Evolutionary conservation across 805 yeast genomes (phyloP), one percentile per base, ranked within the genome.

Genomic region (Myxozyma neglecta): DNA sequence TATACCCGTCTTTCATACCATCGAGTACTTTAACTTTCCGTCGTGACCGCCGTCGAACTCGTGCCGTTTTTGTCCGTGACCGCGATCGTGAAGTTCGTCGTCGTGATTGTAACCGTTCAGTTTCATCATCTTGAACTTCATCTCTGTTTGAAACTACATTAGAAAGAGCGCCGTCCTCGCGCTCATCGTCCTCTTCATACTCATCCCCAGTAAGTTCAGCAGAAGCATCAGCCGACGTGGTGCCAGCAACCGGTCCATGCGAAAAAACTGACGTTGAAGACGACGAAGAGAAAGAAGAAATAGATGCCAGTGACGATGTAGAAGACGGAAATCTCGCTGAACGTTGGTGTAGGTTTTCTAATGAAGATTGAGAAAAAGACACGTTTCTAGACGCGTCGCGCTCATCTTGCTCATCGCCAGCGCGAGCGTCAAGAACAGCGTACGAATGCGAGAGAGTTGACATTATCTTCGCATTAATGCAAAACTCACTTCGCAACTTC

Each of bases 1-100:
- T 60, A 36, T 58, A 60, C 9, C 71, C 70, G 37, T 68, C 69
- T 37, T 68, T 59, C 24, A 68, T 36, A 6, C 67, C 67, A 29
- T 64, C 67, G 10, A 61, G 53, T 13, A 64, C 56, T 18, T 42
- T 53, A 3, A 53, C 56, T 42, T 16, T 16, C n/a, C 32, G 29
- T 16, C 49, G 29, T 24, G 29, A 24, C 29, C 29, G 29, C 29
- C 29, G 29, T 24, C 29, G 29, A 24, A 24, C 29, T 24, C 29
- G 29, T 24, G 29, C 18, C n/a, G 56, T 3, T 9, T 48, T 35
- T 35, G 42, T 42, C n/a, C 34, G 34, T 10, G 49, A 49, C 5
- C 56, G 56, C 34, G 40, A n/a, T 14, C 49, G 48, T 36, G 40
- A 32, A 14, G 18, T 14, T 14, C 56, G 49, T 24, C 49, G 56